A percentile compares a stretch with the other conserved stretches of the same genome.
phyloP scores from a whole-genome alignment of 176 grass and related monocot species.

The Lolium perenne region DNA sequence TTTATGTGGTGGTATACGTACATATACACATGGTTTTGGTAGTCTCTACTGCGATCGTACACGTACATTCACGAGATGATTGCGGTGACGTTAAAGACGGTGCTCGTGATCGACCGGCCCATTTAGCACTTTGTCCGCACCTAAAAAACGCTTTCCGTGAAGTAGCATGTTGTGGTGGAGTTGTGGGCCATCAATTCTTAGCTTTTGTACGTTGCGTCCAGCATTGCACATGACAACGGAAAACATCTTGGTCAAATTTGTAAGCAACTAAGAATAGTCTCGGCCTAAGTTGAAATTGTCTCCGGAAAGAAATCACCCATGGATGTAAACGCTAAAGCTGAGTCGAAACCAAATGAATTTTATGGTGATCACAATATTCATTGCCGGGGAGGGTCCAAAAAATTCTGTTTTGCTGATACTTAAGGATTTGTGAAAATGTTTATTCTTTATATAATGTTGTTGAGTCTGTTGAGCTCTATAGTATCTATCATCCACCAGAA shows the following conservation, averaged over 20 bases:
- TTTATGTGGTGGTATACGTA: background rate
- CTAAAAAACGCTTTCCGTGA: constrained; percentile 45
- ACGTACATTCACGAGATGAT: constrained; percentile 34
- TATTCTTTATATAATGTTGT: no score
- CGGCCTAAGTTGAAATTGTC: background rate
- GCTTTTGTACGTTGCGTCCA: background rate
- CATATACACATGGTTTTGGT: background rate
- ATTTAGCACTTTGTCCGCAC: constrained; percentile 39
- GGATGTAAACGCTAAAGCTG: background rate
- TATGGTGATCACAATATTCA: background rate
- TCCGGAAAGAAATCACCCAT: background rate
- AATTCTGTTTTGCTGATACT: background rate
- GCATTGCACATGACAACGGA: constrained; percentile 30
- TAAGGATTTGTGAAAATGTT: background rate
- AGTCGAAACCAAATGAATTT: background rate
- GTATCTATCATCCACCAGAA: no score
- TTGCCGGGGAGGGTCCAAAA: background rate
- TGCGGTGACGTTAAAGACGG: constrained; percentile 17
- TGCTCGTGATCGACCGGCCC: constrained; percentile 8
- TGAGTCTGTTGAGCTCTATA: background rate
- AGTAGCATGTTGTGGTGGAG: background rate
- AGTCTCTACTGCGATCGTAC: background rate
- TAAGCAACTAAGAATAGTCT: background rate
- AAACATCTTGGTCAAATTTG: background rate
- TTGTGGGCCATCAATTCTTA: background rate